phyloP scores from a whole-genome alignment of 306 rosid species.

The Prunus mongolica region DNA sequence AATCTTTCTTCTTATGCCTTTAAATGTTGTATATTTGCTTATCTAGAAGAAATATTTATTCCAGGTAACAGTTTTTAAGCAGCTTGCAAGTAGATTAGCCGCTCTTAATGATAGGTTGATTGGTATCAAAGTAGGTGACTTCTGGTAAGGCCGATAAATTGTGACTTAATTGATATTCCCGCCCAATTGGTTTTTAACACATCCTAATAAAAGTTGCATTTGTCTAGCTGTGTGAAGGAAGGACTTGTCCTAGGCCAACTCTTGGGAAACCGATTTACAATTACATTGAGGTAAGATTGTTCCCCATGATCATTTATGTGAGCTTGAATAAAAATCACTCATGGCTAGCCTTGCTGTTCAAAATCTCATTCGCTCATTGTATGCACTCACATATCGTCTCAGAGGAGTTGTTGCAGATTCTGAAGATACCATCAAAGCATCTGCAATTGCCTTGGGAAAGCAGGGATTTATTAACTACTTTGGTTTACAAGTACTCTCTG shows the following conservation, averaged over 20 bases:
- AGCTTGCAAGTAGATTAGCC: constrained; percentile 70
- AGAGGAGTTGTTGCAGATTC: constrained; percentile 95
- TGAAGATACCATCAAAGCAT: constrained; percentile 72
- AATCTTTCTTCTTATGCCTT: constrained; percentile 6
- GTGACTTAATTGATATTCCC: constrained; percentile 1
- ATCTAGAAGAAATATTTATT: neutral
- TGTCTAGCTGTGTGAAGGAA: constrained; percentile 69
- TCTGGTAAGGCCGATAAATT: constrained; percentile 64
- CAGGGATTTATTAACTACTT: constrained; percentile 91
- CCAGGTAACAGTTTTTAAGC: constrained; percentile 90
- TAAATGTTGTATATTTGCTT: constrained; percentile 7
- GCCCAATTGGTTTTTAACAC: constrained; percentile 13
- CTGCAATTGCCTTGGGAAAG: constrained; percentile 77
- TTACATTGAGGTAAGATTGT: constrained; percentile 70
- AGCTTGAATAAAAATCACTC: neutral
- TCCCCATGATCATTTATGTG: constrained; percentile 19
- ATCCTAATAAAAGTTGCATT: constrained; percentile 28
- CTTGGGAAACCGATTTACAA: constrained; percentile 78
- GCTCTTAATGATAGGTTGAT: constrained; percentile 83
- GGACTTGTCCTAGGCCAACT: constrained; percentile 97
- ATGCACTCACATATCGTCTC: constrained; percentile 35
- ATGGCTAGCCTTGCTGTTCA: neutral
- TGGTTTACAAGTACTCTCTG: constrained; percentile 80
- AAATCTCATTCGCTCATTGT: neutral
- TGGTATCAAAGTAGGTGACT: constrained; percentile 87